Conservation (phyloP, 2,329 filamentous ascomycete genomes). For the Zasmidium angulare region DNA sequence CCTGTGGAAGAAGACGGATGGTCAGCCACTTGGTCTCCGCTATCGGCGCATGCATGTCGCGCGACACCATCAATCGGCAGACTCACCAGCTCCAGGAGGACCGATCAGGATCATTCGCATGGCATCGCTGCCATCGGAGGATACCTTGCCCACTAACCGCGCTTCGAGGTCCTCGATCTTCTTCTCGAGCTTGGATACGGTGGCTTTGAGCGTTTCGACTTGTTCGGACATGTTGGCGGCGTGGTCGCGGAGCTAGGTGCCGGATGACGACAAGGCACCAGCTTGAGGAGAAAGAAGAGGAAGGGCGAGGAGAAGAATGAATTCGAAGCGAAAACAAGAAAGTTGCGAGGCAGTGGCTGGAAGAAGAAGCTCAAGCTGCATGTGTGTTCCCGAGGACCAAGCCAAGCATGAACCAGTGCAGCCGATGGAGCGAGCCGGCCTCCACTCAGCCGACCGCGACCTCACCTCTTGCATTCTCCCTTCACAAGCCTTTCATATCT, state of each 20-base stretch:
- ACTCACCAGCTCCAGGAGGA: conserved; percentile 91
- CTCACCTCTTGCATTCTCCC: neutral
- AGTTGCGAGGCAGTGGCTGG: neutral
- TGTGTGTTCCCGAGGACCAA: neutral
- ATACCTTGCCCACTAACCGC: conserved; percentile 54
- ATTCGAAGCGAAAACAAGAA: neutral
- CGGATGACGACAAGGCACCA: conserved; percentile 13
- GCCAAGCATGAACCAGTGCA: neutral
- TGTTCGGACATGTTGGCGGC: conserved; percentile 22
- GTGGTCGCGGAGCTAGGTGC: conserved; percentile 8
- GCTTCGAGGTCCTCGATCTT: conserved; percentile 83
- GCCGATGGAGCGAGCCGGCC: neutral
- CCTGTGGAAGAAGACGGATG: conserved; percentile 54
- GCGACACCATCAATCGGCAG: neutral
- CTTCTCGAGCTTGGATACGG: conserved; percentile 79
- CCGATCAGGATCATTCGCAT: conserved; percentile 98
- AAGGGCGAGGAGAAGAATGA: neutral
- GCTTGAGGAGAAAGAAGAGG: neutral
- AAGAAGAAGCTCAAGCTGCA: neutral
- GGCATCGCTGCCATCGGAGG: conserved; percentile 49
- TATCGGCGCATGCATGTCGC: neutral
- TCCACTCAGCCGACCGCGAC: neutral
- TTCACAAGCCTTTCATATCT: neutral
- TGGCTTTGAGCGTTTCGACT: conserved; percentile 64
- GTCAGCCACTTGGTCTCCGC: conserved; percentile 10